Conservation (phyloP, 306 rosid genomes). For the Castanea mollissima region DNA sequence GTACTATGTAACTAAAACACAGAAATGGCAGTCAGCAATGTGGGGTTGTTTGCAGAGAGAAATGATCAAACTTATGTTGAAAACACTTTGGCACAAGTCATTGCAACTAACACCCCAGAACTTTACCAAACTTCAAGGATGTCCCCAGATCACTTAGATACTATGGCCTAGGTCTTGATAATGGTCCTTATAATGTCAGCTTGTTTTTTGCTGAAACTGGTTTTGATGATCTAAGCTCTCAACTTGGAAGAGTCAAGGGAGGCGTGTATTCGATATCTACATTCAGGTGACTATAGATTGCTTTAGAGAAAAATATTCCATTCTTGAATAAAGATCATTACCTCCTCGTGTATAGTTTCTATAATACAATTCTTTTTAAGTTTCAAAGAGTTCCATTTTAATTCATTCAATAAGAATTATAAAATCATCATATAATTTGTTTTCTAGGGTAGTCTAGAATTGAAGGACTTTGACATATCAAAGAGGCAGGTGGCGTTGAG, state of each 20-base stretch:
- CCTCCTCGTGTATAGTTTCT: too few species aligned
- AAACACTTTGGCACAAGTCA: conserved; percentile 29
- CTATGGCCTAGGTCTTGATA: conserved; percentile 73
- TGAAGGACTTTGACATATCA: conserved; percentile 61
- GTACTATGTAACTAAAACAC: conserved; percentile 48
- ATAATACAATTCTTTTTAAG: too few species aligned
- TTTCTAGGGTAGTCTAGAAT: conserved; percentile 49
- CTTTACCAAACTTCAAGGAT: conserved; percentile 65
- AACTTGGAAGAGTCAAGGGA: conserved; percentile 65
- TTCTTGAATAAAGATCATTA: too few species aligned
- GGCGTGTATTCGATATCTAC: conserved; percentile 68
- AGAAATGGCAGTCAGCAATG: conserved; percentile 68
- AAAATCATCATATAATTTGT: too few species aligned
- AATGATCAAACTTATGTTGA: conserved; percentile 17
- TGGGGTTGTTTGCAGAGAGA: conserved; percentile 44
- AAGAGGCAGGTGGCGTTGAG: conserved; percentile 55
- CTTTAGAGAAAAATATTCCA: too few species aligned
- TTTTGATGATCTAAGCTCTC: conserved; percentile 24
- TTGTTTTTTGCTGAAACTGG: conserved; percentile 66
- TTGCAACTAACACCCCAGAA: conserved; percentile 27
- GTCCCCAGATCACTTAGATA: conserved; percentile 73
- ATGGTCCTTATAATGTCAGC: conserved; percentile 59
- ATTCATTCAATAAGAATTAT: too few species aligned
- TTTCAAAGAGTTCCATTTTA: too few species aligned
- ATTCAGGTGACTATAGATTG: conserved; percentile 47